Evolutionary conservation across 768 basidiomycete genomes (phyloP), one percentile per base, ranked within the genome.

Genomic region (Lactifluus subvellereus): DNA sequence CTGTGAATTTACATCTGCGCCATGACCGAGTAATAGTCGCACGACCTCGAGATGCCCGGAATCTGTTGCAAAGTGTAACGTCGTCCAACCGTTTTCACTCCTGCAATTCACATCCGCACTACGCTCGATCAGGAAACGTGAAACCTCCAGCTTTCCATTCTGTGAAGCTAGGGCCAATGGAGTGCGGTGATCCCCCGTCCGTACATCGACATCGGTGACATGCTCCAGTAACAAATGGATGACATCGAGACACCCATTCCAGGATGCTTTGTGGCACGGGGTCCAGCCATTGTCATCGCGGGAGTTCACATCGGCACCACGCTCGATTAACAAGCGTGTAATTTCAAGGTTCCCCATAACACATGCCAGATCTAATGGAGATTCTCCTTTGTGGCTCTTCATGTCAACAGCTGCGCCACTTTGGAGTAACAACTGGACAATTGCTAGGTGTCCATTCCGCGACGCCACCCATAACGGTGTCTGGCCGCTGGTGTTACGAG

Each of bases 291-390:
- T 2, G 4, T 6, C 2, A 1, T 47, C 18, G 4, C 13, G 10
- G 7, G 4, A 32, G 4, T 32, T 38, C 0, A 18, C 2, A 48
- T 54, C 45, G 0, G 59, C 45, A 11, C 22, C 27, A 8, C 27
- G 16, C 16, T 54, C 33, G 22, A 54, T 30, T 14, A 60, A 37
- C 3, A 54, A 22, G 35, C 33, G 45, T 33, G 11, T 33, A 0
- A 54, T 9, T 2, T 48, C 35, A 2, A 54, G 2, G 1, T 33
- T 35, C 11, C 43, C 22, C 0, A 4, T 0, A 10, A 2, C 1
- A 16, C 35, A 20, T 9, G 47, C 37, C 1, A 10, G 1, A 33
- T 37, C 13, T n/a, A 61, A 40, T 2, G 60, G 35, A 1, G 54
- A 49, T n/a, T 38, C 6, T 38, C 47, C 35, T 2, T 32, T 0